These are phyloP conservation scores for Neonectria punicea DNA, from an alignment of 2,329 filamentous ascomycete genomes.

Conservation along the genomic window DNA sequence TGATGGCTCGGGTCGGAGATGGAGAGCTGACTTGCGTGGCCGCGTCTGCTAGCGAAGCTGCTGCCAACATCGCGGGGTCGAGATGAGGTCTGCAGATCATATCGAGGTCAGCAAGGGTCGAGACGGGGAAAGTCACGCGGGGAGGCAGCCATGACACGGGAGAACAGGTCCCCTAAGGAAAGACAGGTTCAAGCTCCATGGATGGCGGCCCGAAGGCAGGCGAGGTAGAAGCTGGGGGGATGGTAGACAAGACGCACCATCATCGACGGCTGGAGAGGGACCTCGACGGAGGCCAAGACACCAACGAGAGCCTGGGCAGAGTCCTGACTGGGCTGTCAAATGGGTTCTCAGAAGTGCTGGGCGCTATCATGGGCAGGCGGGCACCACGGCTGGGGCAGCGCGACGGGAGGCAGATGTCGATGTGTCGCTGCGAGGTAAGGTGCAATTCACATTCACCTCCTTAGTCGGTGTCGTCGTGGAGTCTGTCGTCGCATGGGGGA, in stretches of 20 bases:
- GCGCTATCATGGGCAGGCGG: constrained; percentile 44
- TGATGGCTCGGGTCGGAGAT: constrained; percentile 93
- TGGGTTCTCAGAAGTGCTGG: constrained; percentile 34
- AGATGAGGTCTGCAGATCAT: constrained; percentile 63
- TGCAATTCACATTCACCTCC: constrained; percentile 47
- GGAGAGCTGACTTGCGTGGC: constrained; percentile 67
- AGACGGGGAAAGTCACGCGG: constrained; percentile 22
- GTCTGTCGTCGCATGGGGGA: constrained; percentile 49
- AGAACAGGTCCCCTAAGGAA: background rate
- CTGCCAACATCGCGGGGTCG: constrained; percentile 66
- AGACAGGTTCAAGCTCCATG: background rate
- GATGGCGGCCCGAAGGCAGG: constrained; percentile 10
- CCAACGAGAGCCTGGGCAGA: constrained; percentile 44
- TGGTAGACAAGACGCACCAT: constrained; percentile 56
- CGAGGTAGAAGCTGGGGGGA: constrained; percentile 19
- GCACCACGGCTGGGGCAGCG: constrained; percentile 41
- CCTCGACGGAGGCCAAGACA: constrained; percentile 51
- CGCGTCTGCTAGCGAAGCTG: constrained; percentile 68
- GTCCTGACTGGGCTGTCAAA: constrained; percentile 41
- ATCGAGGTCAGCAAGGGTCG: constrained; percentile 38
- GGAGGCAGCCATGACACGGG: constrained; percentile 16
- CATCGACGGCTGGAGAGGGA: constrained; percentile 55
- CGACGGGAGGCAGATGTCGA: constrained; percentile 32
- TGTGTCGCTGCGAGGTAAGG: constrained; percentile 40
- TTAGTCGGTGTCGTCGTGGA: constrained; percentile 45